Base-by-base conservation (phyloP, 1,139 yeast species). In the Yamadazyma pseudoaaseri region DNA sequence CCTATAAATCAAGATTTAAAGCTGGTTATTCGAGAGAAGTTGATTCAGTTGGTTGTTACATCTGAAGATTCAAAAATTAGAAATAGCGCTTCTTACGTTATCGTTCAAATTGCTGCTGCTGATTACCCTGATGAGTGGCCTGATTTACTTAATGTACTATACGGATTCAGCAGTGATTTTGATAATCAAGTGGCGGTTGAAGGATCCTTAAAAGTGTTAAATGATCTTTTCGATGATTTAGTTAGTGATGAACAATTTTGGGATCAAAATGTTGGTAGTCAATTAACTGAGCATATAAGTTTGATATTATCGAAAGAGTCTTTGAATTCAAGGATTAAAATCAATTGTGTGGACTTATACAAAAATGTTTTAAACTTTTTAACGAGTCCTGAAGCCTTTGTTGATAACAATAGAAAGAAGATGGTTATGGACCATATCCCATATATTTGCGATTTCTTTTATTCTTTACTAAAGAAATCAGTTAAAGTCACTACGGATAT, bases 51-150 rank as follows among this genome's bases (percentile, higher is more conserved):
- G 26, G 70, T 83, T n/a, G 61, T 76, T 1, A 54, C 70, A 6
- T 68, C 75, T 11, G 52, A 66, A 0, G 72, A 74, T 40, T 66
- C 83, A n/a, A 84, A 83, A 48, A 62, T 89, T 12, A 66, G 89
- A 39, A 73, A 72, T 24, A 75, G 86, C 31, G 76, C 85, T 2
- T 79, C 92, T 1, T 81, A 86, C 44, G 81, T 86, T 10, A 75
- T 87, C 16, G 85, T 86, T 2, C 95, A 85, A 48, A 85, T 92
- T 16, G 90, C 96, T 1, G 84, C 86, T 1, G 85, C 82, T 1
- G 98, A 92, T 51, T 90, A 78, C 52, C 98, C 98, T 0, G 97
- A 92, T 49, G 95, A 87, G 52, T 92, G 97, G 97, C 96, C 97
- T 0, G 72, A 70, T 20, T 64, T 92, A 30, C 54, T 90, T 38